Evolutionary conservation across 441 rosid species (phyloP), one percentile per base, ranked within the genome.

Genomic region (Pelargonium fulgidum): DNA sequence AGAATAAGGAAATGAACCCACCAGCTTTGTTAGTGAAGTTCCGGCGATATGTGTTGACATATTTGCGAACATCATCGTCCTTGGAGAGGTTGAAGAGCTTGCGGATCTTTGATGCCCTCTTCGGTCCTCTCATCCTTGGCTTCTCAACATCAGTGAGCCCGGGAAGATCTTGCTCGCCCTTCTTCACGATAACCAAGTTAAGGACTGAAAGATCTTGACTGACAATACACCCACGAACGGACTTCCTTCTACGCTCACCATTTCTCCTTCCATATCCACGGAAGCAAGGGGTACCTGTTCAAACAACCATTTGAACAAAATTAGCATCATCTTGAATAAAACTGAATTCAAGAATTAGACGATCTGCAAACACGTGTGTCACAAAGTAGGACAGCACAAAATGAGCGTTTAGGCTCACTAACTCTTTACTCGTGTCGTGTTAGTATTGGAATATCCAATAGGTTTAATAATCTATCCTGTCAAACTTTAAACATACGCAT

Each of bases 141-240:
- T 81, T 82, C 71, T 81, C 88, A 10, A 74, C 79, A 48, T 85
- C 86, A 0, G 86, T 85, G 54, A 85, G 76, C 3, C 86, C 88
- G 0, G 88, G 86, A 63, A 85, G 83, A 59, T 85, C 88, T 26
- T 74, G 76, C 52, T 81, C 88, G 69, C 88, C 88, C 73, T 84
- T 82, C 82, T 82, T 84, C 24, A 84, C 86, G 36, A 84, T 84
- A 65, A 81, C 85, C 75, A 85, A 71, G 81, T 82, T 81, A 39
- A 84, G 67, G 64, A 82, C 88, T 68, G 88, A 84, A 14, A 84
- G 81, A 26, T 84, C 88, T 0, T 63, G 85, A 70, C 88, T 82
- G 56, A 82, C 88, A 6, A 82, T 84, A 77, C 88, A 84, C 65
- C 88, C 86, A 59, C 86, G 84, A 33, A 84, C 88, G 68, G 88